Conservation (phyloP, 768 basidiomycete species). For the Rhodocollybia butyracea region DNA sequence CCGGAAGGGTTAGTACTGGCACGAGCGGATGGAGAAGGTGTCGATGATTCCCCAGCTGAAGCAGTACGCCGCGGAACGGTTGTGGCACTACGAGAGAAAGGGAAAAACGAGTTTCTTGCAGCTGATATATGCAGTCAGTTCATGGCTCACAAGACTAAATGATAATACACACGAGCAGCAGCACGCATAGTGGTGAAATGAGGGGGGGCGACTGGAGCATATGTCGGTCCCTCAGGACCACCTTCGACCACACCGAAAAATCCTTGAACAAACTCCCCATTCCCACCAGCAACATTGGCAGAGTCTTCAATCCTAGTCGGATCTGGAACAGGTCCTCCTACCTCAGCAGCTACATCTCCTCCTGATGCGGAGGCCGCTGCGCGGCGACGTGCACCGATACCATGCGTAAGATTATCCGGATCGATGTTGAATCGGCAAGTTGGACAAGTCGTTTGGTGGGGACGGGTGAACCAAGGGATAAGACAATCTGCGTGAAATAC, state of each 20-base stretch:
- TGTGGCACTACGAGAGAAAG: too few species aligned
- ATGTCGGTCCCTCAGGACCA: background rate
- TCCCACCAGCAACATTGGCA: background rate
- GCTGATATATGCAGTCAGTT: too few species aligned
- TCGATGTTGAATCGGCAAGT: constrained; percentile 84
- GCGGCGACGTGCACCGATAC: background rate
- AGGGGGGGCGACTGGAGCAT: background rate
- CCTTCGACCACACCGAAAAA: background rate
- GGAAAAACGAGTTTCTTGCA: too few species aligned
- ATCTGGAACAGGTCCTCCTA: too few species aligned
- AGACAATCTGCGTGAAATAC: constrained; percentile 80
- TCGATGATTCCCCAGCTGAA: too few species aligned
- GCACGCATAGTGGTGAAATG: too few species aligned
- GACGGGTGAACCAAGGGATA: constrained; percentile 79
- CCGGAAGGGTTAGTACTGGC: too few species aligned
- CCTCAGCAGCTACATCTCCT: background rate
- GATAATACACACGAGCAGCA: too few species aligned
- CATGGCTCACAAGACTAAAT: too few species aligned
- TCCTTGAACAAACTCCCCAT: too few species aligned
- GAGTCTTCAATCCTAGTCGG: background rate
- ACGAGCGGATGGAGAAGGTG: too few species aligned
- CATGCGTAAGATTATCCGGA: constrained; percentile 62
- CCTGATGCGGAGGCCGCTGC: background rate
- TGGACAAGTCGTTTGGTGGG: constrained; percentile 77
- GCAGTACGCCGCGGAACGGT: too few species aligned